Conservation (phyloP, 2,329 filamentous ascomycete genomes). For the Colletotrichum cordylinicola region DNA sequence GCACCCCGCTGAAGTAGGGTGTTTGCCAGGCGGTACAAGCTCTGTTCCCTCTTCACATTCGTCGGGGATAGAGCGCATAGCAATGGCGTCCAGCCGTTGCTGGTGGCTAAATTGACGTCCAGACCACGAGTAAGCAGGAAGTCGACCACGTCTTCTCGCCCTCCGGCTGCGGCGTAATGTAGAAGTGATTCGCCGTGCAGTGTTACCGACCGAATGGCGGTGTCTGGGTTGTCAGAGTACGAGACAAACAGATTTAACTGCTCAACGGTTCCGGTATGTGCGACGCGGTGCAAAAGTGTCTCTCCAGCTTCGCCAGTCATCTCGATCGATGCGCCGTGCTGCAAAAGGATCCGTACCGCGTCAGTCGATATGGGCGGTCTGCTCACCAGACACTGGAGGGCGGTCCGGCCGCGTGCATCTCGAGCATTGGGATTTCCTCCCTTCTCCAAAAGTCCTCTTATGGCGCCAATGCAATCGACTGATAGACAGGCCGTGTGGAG, state of each 20-base stretch:
- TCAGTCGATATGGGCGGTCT: not conserved
- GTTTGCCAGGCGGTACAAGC: not conserved
- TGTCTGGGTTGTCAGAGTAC: not conserved
- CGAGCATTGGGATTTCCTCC: constrained; percentile 3
- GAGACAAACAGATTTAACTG: not conserved
- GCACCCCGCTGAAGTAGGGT: constrained; percentile 6
- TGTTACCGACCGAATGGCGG: not conserved
- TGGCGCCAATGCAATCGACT: not conserved
- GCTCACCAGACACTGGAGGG: not conserved
- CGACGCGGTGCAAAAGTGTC: not conserved
- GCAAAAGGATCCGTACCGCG: not conserved
- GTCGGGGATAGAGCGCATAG: constrained; percentile 17
- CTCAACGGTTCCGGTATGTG: not conserved
- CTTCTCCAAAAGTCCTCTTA: constrained; percentile 4
- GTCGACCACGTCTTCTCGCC: not conserved
- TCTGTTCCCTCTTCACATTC: not conserved
- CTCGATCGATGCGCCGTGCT: not conserved
- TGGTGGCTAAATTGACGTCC: constrained; percentile 1
- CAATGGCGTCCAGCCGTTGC: constrained; percentile 12
- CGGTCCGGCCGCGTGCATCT: not conserved
- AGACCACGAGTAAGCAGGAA: constrained; percentile 5
- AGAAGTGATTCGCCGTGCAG: constrained; percentile 9
- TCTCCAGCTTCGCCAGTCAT: not conserved
- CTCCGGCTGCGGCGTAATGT: constrained; percentile 13
- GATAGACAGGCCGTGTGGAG: not conserved